Evolutionary conservation across 176 grass and related monocot species (phyloP).

Genomic region (Lolium perenne): DNA sequence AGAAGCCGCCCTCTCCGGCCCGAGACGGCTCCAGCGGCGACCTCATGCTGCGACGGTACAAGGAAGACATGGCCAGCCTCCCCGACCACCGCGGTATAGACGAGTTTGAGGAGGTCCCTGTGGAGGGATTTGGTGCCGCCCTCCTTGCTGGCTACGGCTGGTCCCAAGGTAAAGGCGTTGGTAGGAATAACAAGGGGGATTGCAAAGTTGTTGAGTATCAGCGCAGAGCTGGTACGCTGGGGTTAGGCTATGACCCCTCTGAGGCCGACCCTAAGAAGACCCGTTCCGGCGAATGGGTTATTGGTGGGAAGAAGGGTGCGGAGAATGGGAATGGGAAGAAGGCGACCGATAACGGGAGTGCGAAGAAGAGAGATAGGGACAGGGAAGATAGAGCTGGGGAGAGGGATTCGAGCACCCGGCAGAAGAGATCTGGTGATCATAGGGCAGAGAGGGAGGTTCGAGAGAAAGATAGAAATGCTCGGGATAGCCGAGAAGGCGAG

Average conservation of each 20-base stretch:
- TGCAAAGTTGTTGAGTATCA: slow-evolving; percentile 71
- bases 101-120: slow-evolving; percentile 67
- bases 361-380: slow-evolving; percentile 55
- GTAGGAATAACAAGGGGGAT: slow-evolving; percentile 77
- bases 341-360: slow-evolving; percentile 40
- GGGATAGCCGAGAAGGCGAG: slow-evolving; percentile 45
- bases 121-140: slow-evolving; percentile 75
- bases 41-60: slow-evolving; percentile 68
- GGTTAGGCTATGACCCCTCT: slow-evolving; percentile 76
- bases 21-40: slow-evolving; percentile 36
- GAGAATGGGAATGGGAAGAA: slow-evolving; percentile 60
- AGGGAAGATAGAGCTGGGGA: slow-evolving; percentile 36
- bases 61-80: slow-evolving; percentile 76
- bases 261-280: slow-evolving; percentile 77
- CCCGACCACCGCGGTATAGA: slow-evolving; percentile 79
- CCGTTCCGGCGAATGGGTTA: slow-evolving; percentile 63
- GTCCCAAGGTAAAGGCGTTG: slow-evolving; percentile 79
- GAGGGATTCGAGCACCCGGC: slow-evolving; percentile 27
- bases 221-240: slow-evolving; percentile 61
- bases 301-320: slow-evolving; percentile 39
- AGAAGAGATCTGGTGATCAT: slow-evolving; percentile 49
- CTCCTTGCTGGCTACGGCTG: slow-evolving; percentile 90
- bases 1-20: slow-evolving; percentile 12
- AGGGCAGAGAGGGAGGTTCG: slow-evolving; percentile 41
- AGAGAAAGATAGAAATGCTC: slow-evolving; percentile 48